These are phyloP conservation scores for Saccharomyces hybrid DNA, from an alignment of 1,139 yeast species.

Conservation along the genomic window DNA sequence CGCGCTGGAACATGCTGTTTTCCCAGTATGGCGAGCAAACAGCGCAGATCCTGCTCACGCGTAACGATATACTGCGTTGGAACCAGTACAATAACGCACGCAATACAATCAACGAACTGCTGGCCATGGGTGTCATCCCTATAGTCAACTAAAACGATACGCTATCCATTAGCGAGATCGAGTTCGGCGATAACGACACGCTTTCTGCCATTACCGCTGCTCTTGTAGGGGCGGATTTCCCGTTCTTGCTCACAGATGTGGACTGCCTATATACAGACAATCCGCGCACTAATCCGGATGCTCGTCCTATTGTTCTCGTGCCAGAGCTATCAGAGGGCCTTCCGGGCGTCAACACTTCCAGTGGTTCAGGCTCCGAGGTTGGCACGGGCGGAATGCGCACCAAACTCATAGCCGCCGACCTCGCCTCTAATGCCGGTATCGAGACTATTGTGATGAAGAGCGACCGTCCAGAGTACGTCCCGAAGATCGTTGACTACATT, in stretches of 20 bases:
- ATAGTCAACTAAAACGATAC: slow-evolving; percentile 95
- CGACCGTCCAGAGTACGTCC: slow-evolving; percentile 62
- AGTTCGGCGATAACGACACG: slow-evolving; percentile 94
- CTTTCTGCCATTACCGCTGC: slow-evolving; percentile 91
- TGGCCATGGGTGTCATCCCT: slow-evolving; percentile 84
- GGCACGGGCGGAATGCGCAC: slow-evolving; percentile 99
- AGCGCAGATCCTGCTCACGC: slow-evolving; percentile 79
- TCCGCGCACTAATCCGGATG: slow-evolving; percentile 75
- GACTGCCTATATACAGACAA: slow-evolving; percentile 87
- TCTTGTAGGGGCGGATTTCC: slow-evolving; percentile 87
- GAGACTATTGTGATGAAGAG: slow-evolving; percentile 80
- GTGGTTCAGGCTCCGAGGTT: slow-evolving; percentile 66
- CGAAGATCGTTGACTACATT: slow-evolving; percentile 67
- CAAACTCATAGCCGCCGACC: slow-evolving; percentile 86
- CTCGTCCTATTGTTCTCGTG: slow-evolving; percentile 74
- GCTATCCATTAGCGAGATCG: slow-evolving; percentile 78
- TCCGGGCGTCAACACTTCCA: slow-evolving; percentile 64
- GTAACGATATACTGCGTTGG: slow-evolving; percentile 86
- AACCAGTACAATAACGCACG: slow-evolving; percentile 87
- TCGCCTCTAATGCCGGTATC: slow-evolving; percentile 88
- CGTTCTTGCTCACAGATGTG: slow-evolving; percentile 87
- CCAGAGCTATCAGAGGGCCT: slow-evolving; percentile 51
- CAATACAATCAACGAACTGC: slow-evolving; percentile 68
- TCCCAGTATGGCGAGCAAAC: slow-evolving; percentile 76
- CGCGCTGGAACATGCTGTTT: slow-evolving; percentile 81